A percentile compares a stretch with the other conserved stretches of the same genome.
These are phyloP conservation scores for Amylostereum chailletii DNA, from an alignment of 1,284 basidiomycete species.

Conservation along the genomic window DNA sequence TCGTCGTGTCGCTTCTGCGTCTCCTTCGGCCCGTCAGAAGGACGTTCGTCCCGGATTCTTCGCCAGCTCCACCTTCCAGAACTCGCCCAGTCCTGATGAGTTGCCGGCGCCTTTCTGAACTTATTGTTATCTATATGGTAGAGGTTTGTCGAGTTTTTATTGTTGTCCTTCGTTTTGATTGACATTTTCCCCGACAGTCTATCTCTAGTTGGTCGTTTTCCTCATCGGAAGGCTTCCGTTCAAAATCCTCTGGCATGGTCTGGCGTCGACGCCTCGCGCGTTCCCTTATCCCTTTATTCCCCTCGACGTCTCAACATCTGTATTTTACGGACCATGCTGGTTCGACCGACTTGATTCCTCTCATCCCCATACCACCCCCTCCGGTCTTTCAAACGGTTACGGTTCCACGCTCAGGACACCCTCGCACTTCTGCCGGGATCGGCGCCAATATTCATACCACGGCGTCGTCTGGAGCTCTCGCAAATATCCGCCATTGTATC, in stretches of 20 bases:
- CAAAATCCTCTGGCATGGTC: constrained; percentile 16
- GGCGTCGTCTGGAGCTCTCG: constrained; percentile 19
- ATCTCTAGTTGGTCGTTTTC: constrained; percentile 23
- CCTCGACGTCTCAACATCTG: constrained; percentile 18
- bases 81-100: constrained; percentile 71
- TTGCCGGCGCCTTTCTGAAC: constrained; percentile 54
- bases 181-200: constrained; percentile 18
- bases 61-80: constrained; percentile 73
- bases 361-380: constrained; percentile 12
- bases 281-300: constrained; percentile 19
- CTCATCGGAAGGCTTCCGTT: constrained; percentile 16
- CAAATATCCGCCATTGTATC: not conserved
- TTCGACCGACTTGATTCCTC: constrained; percentile 22
- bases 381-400: constrained; percentile 21
- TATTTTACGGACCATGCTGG: constrained; percentile 21
- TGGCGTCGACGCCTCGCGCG: constrained; percentile 29
- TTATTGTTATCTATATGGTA: constrained; percentile 26
- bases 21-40: constrained; percentile 14
- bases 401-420: constrained; percentile 35
- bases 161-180: constrained; percentile 16
- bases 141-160: constrained; percentile 24
- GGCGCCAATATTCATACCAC: constrained; percentile 42
- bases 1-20: constrained; percentile 18
- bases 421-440: constrained; percentile 19
- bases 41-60: constrained; percentile 41